Percentiles rank a stretch among this genome's conserved stretches.
Evolutionary conservation across 768 basidiomycete species (phyloP).

Genomic region (Rhizopogon roseolus): DNA sequence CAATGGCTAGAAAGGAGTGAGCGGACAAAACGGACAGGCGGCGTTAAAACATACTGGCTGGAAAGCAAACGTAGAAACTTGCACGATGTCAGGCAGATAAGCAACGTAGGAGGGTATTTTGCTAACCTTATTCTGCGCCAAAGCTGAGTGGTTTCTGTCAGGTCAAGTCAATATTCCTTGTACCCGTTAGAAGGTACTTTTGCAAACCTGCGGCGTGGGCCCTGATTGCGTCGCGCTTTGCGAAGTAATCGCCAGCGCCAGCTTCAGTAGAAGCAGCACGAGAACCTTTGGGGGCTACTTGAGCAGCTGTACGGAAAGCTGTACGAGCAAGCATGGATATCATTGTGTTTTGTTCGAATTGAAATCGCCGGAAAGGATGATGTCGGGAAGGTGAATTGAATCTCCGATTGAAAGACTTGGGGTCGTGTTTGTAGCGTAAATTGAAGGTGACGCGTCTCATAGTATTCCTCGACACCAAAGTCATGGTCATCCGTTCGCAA

Average conservation of each 20-base stretch:
- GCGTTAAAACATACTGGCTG: slow-evolving; percentile 52
- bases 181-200: slow-evolving; percentile 6
- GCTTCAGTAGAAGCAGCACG: slow-evolving; percentile 36
- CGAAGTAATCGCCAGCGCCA: slow-evolving; percentile 39
- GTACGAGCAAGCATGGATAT: slow-evolving; percentile 48
- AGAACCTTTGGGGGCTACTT: slow-evolving; percentile 31
- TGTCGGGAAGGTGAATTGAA: slow-evolving; percentile 20
- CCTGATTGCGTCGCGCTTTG: slow-evolving; percentile 50
- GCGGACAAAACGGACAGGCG: slow-evolving; percentile 8
- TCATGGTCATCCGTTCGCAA: slow-evolving; percentile 67
- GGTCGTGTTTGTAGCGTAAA: slow-evolving; percentile 18
- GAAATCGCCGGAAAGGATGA: slow-evolving; percentile 11
- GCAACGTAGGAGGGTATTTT: not conserved
- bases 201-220: slow-evolving; percentile 62
- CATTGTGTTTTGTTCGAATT: slow-evolving; percentile 12
- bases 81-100: not conserved
- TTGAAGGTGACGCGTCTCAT: slow-evolving; percentile 43
- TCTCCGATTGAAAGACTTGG: slow-evolving; percentile 25
- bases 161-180: slow-evolving; percentile 7
- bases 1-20: slow-evolving; percentile 13
- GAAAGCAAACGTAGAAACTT: slow-evolving; percentile 73
- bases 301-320: slow-evolving; percentile 43
- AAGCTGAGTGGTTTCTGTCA: slow-evolving; percentile 65
- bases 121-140: slow-evolving; percentile 86
- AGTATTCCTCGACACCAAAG: slow-evolving; percentile 8